Evolutionary conservation across 2,329 filamentous ascomycete genomes (phyloP), one percentile per base, ranked within the genome.

Genomic region (Aspergillus bombycis): DNA sequence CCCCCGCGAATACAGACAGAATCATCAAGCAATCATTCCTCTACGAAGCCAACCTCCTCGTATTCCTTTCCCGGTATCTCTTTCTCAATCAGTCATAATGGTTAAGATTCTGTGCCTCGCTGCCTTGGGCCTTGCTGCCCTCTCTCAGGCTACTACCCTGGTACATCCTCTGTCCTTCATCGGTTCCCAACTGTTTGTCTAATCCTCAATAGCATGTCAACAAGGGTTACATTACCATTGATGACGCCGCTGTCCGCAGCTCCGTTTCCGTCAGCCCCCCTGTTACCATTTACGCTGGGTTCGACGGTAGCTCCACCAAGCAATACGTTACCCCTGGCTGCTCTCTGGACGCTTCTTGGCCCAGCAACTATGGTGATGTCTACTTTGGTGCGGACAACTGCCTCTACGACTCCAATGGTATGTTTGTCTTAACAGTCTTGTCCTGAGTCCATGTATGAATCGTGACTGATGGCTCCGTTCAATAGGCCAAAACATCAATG

Each of bases 251-350:
- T 23, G 43, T 46, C 21, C 43, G 43, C 43, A 46, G 21, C n/a
- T 46, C 43, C 12, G 14, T 46, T 14, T 3, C 23, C 2, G 43
- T 46, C 4, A 46, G 43, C 43, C n/a, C 43, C 12, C 43, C 43
- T 23, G n/a, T 46, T 21, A 52, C 30, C 11, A 59, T 59, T 30
- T 59, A 59, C 7, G 57, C 57, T n/a, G n/a, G 30, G n/a, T 59
- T 59, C 26, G 30, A 59, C 12, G 57, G 57, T 6, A 50, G 12
- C 8, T 16, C 30, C 26, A 52, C 26, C 21, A 38, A 12, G 10
- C 11, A 38, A 12, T 19, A 0, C 30, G 45, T 41, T n/a, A 34
- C 16, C 2, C 57, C 57, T 23, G 32, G 32, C 14, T 59, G 57
- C 45, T 34, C 30, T 9, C 0, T 52, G 26, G 2, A 52, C 8